Base-by-base conservation (phyloP, 2,329 filamentous ascomycete species). In the Xylaria sp. region DNA sequence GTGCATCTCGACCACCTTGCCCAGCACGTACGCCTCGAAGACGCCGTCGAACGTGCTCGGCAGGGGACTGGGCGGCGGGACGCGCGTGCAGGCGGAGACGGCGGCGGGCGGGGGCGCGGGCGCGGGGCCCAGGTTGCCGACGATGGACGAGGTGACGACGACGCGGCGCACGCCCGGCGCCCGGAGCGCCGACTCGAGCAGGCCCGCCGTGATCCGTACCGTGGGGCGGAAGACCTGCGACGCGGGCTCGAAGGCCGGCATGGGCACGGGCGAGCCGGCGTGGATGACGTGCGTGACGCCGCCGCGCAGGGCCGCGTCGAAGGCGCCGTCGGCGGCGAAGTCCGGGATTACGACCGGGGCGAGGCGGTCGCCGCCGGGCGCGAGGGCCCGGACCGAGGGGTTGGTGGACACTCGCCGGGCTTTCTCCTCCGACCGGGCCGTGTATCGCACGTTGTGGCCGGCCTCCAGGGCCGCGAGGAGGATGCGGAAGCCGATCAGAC, bases 401-500 rank as follows among this genome's bases (percentile, higher is more conserved):
- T 69, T 65, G 19, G 60, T 61, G 4, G 48, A 43, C 3, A 69
- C 63, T 1, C 40, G 9, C 7, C 34, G 38, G 24, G 64, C 63
- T 39, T 67, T 68, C 2, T 61, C 61, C 26, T 64, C 59, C 1
- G 62, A 66, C 11, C 67, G 58, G 1, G 51, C 65, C 13, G 63
- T 59, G 38, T 59, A 65, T 5, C 62, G 66, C 3, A 69, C 65
- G 8, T 53, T 63, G 21, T 67, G 53, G 13, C 67, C 65, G 7
- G 53, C 61, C 4, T 42, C 58, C 7, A 69, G 56, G 45, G 62
- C 60, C 4, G 42, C 55, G 4, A 67, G 56, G 1, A 69, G 61
- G 19, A 66, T 57, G 7, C 60, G 62, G 44, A 69, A 69, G 21
- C 67, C 67, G 37, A 69, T 61, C 13, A 67, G 24, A 19, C 66